phyloP scores from a whole-genome alignment of 2,329 filamentous ascomycete species.

The Clarireedia sp. region DNA sequence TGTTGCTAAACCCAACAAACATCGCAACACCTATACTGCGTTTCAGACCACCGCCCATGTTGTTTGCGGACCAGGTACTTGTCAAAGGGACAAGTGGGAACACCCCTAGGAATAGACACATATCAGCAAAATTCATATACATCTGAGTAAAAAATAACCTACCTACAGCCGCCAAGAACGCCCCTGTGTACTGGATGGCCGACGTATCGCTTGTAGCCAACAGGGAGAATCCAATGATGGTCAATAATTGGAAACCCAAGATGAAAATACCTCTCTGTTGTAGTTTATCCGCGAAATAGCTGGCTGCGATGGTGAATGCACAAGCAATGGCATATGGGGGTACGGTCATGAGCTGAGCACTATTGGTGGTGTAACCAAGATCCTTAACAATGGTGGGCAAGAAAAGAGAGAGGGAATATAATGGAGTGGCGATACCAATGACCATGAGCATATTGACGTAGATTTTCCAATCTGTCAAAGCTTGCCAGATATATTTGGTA shows the following conservation, averaged over 20 bases:
- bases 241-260: constrained; percentile 57
- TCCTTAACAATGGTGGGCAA: constrained; percentile 37
- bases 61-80: constrained; percentile 80
- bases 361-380: constrained; percentile 48
- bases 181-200: constrained; percentile 69
- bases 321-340: constrained; percentile 57
- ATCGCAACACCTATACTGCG: constrained; percentile 78
- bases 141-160: constrained; percentile 15
- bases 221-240: constrained; percentile 71
- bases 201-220: constrained; percentile 57
- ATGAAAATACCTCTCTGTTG: constrained; percentile 62
- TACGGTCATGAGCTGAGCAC: constrained; percentile 39
- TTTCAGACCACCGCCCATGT: constrained; percentile 86
- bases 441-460: constrained; percentile 41
- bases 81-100: constrained; percentile 75
- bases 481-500: constrained; percentile 47
- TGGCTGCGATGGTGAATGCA: constrained; percentile 56
- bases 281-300: constrained; percentile 68
- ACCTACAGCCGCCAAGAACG: constrained; percentile 67
- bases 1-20: constrained; percentile 84
- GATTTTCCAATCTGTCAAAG: constrained; percentile 50
- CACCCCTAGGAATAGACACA: constrained; percentile 52
- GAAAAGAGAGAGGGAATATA: constrained; percentile 37
- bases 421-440: constrained; percentile 49
- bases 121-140: neutral